Base-by-base conservation (phyloP, 306 rosid species). In the Begonia peltatifolia region DNA sequence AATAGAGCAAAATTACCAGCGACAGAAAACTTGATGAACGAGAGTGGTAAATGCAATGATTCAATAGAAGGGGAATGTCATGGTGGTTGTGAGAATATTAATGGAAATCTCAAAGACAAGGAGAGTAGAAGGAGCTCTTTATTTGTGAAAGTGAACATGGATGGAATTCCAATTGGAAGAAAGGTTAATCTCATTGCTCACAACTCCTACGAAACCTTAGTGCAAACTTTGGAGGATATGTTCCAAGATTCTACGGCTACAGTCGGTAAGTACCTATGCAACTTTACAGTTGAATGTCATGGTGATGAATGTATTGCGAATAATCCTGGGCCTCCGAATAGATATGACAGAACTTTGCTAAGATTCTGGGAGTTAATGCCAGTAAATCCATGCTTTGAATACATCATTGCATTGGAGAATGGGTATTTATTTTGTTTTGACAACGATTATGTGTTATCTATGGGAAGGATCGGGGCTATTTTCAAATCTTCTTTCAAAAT, bases 121-220 rank as follows among this genome's bases (percentile, higher is more conserved):
- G 65, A 75, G 56, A 65, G 55, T 56, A 12, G 14, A 25, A 69
- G 74, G 73, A 71, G 63, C 53, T 80, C 92, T 48, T 61, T 64
- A 56, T 80, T 83, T 41, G 88, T 90, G 70, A 90, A 86, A 76
- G 99, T 90, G 73, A 90, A 78, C 55, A 86, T 80, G 95, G 93
- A 90, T 54, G 95, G 99, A 46, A 74, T 61, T 67, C 78, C 82
- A 0, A 90, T 90, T 59, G 99, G 99, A 61, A 74, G 99, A 63
- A 90, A 90, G 80, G 80, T 90, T 62, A 80, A 90, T 75, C 72
- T 90, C 66, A 80, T 80, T 35, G 78, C 82, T 56, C 92, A 90
- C 66, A 75, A 74, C 14, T 63, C 84, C 64, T 90, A 90, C 64
- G 93, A 75, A 73, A 78, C 88, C 71, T 71, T 90, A 50, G 79